phyloP scores from a whole-genome alignment of 345 rosid species.

The Salix koriyanagi region DNA sequence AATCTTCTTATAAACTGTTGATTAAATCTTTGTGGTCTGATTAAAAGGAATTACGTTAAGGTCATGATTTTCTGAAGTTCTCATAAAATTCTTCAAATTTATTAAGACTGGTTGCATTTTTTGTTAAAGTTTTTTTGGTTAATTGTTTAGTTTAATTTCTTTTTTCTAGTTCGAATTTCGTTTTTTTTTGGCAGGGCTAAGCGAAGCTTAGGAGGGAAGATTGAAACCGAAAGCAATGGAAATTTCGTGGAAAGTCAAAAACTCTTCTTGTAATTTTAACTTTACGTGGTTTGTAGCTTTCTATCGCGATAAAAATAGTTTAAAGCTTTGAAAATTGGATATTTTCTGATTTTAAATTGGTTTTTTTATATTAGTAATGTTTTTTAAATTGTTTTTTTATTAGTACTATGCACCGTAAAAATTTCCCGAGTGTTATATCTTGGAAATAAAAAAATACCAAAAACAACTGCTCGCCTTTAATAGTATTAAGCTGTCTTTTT shows the following conservation, averaged over 20 bases:
- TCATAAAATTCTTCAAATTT: neutral
- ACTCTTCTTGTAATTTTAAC: neutral
- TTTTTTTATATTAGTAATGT: neutral
- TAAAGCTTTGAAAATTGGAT: neutral
- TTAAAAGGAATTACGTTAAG: neutral
- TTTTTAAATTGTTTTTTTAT: neutral
- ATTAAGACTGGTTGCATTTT: neutral
- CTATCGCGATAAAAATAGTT: neutral
- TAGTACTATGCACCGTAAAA: neutral
- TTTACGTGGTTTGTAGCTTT: neutral
- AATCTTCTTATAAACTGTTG: neutral
- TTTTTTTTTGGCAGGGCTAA: conserved; percentile 12
- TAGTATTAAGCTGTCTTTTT: conserved; percentile 38
- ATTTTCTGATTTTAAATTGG: neutral
- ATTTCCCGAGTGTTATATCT: neutral
- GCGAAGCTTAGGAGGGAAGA: conserved; percentile 23
- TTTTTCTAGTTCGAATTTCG: neutral
- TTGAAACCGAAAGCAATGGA: conserved; percentile 1
- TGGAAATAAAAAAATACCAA: conserved; percentile 28
- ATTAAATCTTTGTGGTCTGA: neutral
- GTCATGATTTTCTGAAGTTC: neutral
- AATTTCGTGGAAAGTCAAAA: conserved; percentile 21
- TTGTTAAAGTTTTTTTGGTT: neutral
- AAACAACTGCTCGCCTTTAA: conserved; percentile 37
- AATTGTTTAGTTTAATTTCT: neutral